Conservation (phyloP, 2,329 filamentous ascomycete species). For the Colletotrichum musae region DNA sequence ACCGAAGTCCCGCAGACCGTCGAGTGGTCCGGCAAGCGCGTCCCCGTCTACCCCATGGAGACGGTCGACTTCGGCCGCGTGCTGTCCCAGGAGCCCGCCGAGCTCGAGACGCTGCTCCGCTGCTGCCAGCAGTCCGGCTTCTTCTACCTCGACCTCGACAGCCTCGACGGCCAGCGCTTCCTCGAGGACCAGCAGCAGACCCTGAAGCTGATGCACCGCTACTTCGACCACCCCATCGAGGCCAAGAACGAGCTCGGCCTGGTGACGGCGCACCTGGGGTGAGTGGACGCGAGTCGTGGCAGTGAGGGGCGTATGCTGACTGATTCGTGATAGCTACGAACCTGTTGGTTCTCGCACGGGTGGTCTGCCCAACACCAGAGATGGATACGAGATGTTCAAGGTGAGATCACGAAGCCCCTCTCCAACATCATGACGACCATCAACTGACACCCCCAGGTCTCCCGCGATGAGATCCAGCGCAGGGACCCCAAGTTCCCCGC, state of each 20-base stretch:
- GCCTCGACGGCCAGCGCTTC: slow-evolving; percentile 67
- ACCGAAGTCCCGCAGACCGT: slow-evolving; percentile 56
- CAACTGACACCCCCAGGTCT: slow-evolving; percentile 48
- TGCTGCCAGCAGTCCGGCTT: slow-evolving; percentile 67
- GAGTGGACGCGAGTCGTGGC: slow-evolving; percentile 39
- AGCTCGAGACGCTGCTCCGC: slow-evolving; percentile 65
- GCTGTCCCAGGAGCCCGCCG: slow-evolving; percentile 67
- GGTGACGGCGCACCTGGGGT: slow-evolving; percentile 67
- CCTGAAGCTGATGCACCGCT: slow-evolving; percentile 68
- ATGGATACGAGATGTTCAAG: slow-evolving; percentile 69
- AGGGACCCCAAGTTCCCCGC: slow-evolving; percentile 61
- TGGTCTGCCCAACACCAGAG: slow-evolving; percentile 62
- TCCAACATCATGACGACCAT: slow-evolving; percentile 10
- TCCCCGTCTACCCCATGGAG: slow-evolving; percentile 66
- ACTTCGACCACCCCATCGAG: slow-evolving; percentile 67
- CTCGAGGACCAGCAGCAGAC: slow-evolving; percentile 67
- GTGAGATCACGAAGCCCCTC: slow-evolving; percentile 41
- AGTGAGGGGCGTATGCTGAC: neutral
- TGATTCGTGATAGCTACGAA: slow-evolving; percentile 56
- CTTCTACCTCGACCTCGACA: slow-evolving; percentile 69
- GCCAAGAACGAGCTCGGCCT: slow-evolving; percentile 71
- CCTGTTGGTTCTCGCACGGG: slow-evolving; percentile 64
- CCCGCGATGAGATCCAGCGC: slow-evolving; percentile 65
- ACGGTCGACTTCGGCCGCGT: slow-evolving; percentile 66
- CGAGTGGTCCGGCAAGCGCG: slow-evolving; percentile 63